A percentile compares a stretch with the other conserved stretches of the same genome.
phyloP scores from a whole-genome alignment of 2,329 filamentous ascomycete species.

The Sordariomycetes sp. region DNA sequence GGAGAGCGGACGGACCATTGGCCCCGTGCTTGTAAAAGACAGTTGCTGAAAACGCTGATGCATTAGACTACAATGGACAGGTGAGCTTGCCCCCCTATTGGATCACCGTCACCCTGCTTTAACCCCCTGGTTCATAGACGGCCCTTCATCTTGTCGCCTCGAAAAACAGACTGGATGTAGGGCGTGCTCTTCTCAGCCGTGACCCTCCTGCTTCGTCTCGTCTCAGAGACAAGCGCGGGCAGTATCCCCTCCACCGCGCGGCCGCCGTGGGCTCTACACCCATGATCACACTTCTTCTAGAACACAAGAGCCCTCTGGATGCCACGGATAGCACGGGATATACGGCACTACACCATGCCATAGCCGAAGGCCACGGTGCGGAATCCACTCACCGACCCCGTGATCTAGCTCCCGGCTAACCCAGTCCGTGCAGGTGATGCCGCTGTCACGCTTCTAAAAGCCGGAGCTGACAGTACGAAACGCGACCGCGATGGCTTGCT shows the following conservation, averaged over 20 bases:
- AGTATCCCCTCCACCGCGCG: conserved; percentile 82
- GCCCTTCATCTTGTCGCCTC: conserved; percentile 86
- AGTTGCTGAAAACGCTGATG: conserved; percentile 7
- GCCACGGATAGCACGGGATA: conserved; percentile 72
- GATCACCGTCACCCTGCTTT: not conserved
- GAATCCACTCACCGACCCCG: conserved; percentile 2
- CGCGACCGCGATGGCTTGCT: conserved; percentile 60
- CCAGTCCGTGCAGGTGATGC: conserved; percentile 49
- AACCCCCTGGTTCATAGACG: conserved; percentile 40
- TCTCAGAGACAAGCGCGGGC: conserved; percentile 76
- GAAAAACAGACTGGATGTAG: conserved; percentile 77
- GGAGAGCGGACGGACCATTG: not conserved
- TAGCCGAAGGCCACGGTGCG: conserved; percentile 63
- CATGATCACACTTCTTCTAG: conserved; percentile 70
- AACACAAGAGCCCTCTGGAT: conserved; percentile 71
- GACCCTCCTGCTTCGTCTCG: conserved; percentile 63
- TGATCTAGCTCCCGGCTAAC: not conserved
- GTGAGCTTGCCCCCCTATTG: conserved; percentile 21
- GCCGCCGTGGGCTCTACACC: conserved; percentile 84
- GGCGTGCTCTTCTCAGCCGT: conserved; percentile 62
- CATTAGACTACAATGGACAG: conserved; percentile 53
- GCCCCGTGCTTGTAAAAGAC: not conserved
- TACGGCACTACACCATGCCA: conserved; percentile 81
- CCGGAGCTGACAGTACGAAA: conserved; percentile 73
- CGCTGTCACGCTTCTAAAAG: conserved; percentile 71